These are phyloP conservation scores for Chrysopogon serrulatus DNA, from an alignment of 176 grass and related monocot species.

Conservation along the genomic window DNA sequence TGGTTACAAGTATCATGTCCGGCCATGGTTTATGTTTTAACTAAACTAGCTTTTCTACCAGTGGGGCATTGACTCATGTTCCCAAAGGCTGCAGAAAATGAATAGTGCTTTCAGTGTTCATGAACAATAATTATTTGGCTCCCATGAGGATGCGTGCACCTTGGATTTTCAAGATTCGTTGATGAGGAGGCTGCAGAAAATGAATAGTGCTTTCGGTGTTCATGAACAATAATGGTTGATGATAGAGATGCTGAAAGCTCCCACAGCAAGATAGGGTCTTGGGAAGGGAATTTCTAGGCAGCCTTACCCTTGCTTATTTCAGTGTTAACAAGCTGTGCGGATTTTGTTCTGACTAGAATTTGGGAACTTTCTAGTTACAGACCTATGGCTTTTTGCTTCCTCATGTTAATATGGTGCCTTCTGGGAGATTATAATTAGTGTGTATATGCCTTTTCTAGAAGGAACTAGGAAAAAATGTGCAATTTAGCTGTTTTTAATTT, in stretches of 20 bases:
- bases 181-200: too few relatives aligned
- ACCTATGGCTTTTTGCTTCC: neutral
- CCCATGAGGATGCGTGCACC: neutral
- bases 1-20: neutral
- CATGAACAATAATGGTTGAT: too few relatives aligned
- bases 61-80: too few relatives aligned
- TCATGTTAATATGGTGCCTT: neutral
- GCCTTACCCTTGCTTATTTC: neutral
- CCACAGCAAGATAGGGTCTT: neutral
- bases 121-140: neutral
- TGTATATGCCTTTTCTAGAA: neutral
- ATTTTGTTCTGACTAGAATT: neutral
- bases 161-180: neutral
- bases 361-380: neutral
- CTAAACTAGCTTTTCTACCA: slow-evolving; percentile 1
- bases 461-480: neutral
- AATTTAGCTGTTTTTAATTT: neutral
- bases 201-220: too few relatives aligned
- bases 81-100: neutral
- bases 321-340: neutral
- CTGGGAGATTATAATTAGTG: neutral
- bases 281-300: neutral
- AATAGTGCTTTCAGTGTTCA: neutral
- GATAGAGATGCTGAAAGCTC: neutral
- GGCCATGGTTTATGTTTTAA: neutral